Evolutionary conservation across 208 protist genomes (phyloP), one percentile per base, ranked within the genome.

Genomic region (Acanthamoeba triangularis): DNA sequence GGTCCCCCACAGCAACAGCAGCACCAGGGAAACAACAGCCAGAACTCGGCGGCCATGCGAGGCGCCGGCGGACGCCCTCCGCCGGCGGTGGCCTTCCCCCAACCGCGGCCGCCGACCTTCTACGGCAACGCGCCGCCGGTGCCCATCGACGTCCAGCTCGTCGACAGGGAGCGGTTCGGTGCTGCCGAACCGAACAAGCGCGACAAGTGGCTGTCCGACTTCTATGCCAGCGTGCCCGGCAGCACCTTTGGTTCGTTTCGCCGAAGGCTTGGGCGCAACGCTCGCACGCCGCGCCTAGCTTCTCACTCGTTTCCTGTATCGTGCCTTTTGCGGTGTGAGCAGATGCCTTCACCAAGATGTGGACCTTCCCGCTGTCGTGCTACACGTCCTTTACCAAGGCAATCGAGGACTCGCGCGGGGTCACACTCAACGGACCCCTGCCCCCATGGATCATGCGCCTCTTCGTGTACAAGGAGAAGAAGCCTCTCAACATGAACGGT

Each of bases 401-500:
- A n/a, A 37, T 91, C 30, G 23, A 69, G 30, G 35, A 69, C 56
- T n/a, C 59, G 7, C 84, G 25, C 5, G 41, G 56, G 6, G 84
- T 91, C 11, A 63, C 35, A 1, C 56, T 69, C 33, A 72, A 63
- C 11, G 30, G 33, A 13, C 67, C 67, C 11, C 59, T 91, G 25
- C 84, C 84, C 1, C 28, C 28, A 13, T 72, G 56, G 56, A 69
- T 91, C 84, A 30, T 91, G 23, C 23, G 33, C 11, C 56, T 91
- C 47, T 91, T 91, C 35, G 54, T 91, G 54, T 69, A 49, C 56
- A 63, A 91, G 59, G 52, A 69, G 14, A 63, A 69, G 54, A 63
- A 25, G 30, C 84, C 84, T 1, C 84, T 91, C 54, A 69, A 91
- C 33, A 91, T 52, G 25, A 91, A 69, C 56, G 59, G 84, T 91